Base-by-base conservation (phyloP, 2,329 filamentous ascomycete genomes). In the Apiospora pterosperma region DNA sequence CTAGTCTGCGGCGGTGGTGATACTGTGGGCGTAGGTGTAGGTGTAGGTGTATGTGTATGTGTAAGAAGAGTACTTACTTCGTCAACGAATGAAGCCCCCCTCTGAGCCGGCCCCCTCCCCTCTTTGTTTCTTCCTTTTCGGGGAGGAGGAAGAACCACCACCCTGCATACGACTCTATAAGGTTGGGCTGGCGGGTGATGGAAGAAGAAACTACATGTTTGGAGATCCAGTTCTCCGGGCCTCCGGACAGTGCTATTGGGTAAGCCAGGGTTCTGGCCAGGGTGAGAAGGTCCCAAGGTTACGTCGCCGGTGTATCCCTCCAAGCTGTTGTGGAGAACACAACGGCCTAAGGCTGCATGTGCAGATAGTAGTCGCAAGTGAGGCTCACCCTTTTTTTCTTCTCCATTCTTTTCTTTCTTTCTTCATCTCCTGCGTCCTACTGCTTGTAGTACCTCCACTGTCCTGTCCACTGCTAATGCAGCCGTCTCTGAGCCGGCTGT, bases 301-400 rank as follows among this genome's bases (percentile, higher is more conserved):
- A 55, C 44, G 28, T 55, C 48, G 48, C 28, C 31, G 48, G 19
- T n/a, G 16, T 34, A 34, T 55, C 48, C 23, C 8, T 7, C n/a
- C 48, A 31, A n/a, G n/a, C 12, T 55, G 10, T 55, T n/a, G 48
- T 19, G 48, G 48, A 55, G 48, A 34, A 55, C 48, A 34, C 48
- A 55, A 55, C 48, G 48, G 48, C 48, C 48, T n/a, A 55, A 55
- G 48, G 48, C 48, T 55, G 48, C 48, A 55, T 55, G 48, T 34
- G 48, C 25, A 55, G 48, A 55, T 55, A n/a, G n/a, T n/a, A n/a
- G n/a, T n/a, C n/a, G n/a, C n/a, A n/a, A 55, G 28, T 55, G 48
- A 55, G 48, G 48, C 48, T 55, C 48, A n/a, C n/a, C n/a, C n/a
- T n/a, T n/a, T 55, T 55, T 55, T 34, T 16, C 31, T 55, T 55